Conservation (phyloP, 176 grass and related monocot species). For the Hyparrhenia diplandra region DNA sequence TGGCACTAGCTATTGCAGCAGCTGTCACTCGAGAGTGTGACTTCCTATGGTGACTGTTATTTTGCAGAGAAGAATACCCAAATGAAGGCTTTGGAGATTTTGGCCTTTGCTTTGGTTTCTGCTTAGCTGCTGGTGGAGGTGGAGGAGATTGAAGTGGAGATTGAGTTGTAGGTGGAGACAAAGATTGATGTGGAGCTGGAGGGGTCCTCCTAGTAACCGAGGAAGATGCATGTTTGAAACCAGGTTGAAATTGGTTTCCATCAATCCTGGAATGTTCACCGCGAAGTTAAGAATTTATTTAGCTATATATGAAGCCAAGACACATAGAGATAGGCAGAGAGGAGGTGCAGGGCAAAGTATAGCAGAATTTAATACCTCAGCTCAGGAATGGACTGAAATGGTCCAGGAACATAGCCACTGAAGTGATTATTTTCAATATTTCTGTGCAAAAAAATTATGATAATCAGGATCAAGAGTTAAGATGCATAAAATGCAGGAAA, state of each 20-base stretch:
- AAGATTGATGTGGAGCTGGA: conserved; percentile 37
- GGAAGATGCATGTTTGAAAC: conserved; percentile 32
- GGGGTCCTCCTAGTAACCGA: conserved; percentile 29
- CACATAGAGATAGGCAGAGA: conserved; percentile 9
- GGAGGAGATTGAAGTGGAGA: conserved; percentile 23
- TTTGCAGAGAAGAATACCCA: conserved; percentile 32
- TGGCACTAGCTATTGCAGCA: conserved; percentile 46
- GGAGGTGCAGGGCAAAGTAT: neutral
- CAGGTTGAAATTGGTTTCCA: conserved; percentile 64
- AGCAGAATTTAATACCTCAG: conserved; percentile 49
- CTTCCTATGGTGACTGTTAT: conserved; percentile 40
- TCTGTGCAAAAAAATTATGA: neutral
- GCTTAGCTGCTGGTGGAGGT: conserved; percentile 38
- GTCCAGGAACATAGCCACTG: conserved; percentile 78
- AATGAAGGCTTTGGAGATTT: conserved; percentile 45
- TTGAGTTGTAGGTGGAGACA: neutral
- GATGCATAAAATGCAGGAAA: conserved; percentile 1
- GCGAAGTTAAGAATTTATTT: conserved; percentile 19
- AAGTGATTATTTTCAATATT: conserved; percentile 89
- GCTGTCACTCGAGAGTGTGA: conserved; percentile 37
- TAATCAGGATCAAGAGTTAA: conserved; percentile 16
- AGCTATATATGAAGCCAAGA: conserved; percentile 32
- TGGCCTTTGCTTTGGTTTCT: conserved; percentile 47
- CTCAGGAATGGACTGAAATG: conserved; percentile 71
- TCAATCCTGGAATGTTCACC: conserved; percentile 62